Base-by-base conservation (phyloP, 805 yeast genomes). In the Lachancea lanzarotensis region DNA sequence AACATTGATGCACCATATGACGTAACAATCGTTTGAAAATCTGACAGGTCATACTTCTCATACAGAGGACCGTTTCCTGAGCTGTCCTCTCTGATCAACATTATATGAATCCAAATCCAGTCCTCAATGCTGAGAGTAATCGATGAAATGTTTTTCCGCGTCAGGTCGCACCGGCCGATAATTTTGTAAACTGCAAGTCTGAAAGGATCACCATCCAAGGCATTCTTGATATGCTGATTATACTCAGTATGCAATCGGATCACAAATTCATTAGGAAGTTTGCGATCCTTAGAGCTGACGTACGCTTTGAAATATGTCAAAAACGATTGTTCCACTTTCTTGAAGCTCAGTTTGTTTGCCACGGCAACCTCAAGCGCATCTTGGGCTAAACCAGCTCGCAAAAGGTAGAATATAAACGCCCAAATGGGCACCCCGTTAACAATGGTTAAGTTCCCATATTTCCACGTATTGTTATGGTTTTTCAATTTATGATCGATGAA, bases 91-190 rank as follows among this genome's bases (percentile, higher is more conserved):
- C 81, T 77, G 13, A 85, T 78, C 25, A 91, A 72, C 65, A 80
- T 74, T 45, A 93, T 73, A 65, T 93, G 97, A 60, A 85, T 78
- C 98, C 98, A 91, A 40, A 91, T 64, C 98, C 98, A 91, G 67
- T 91, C 98, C 64, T 91, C 98, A 39, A 90, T 78, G 47, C 95
- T 85, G 31, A 80, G 66, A 32, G 84, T 76, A 26, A 91, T 77
- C n/a, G 80, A 63, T 31, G 95, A 79, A 54, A 90, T 68, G 50
- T 76, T 69, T 63, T 80, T 79, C 63, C 81, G 73, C 39, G 84
- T 70, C 58, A 83, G 59, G 67, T 81, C 82, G 64, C 96, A 88
- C 63, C 93, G 82, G n/a, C 98, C 98, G 46, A 91, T 75, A 20
- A 93, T 74, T 65, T 93, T 91, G 69, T 87, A 93, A 5, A 89